Base-by-base conservation (phyloP, 345 rosid genomes). In the Carallia brachiata region DNA sequence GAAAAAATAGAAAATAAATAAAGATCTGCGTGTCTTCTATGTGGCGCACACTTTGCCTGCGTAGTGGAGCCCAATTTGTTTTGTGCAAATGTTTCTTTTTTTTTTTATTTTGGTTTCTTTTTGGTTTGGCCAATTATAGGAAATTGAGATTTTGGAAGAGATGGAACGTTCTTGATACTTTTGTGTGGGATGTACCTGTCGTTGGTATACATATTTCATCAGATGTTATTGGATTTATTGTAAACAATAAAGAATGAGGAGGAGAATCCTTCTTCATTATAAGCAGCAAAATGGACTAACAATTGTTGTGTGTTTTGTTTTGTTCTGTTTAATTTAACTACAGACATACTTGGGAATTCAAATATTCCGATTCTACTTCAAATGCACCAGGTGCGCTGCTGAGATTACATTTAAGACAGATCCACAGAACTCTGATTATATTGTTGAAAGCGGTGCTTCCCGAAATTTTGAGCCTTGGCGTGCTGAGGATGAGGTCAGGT, bases 391-490 rank as follows among this genome's bases (percentile, higher is more conserved):
- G 82, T 95, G 98, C 60, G 92, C 98, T 6, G 98, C 98, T 0
- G 99, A 92, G 85, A 73, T 92, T 23, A 73, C 97, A 0, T 86
- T 95, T 54, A 95, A 88, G 84, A 95, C 97, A 0, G 99, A 95
- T 74, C 99, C 98, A 0, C 97, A 95, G 56, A 95, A 92, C 63
- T 92, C 99, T 23, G 99, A 95, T 82, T 95, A 92, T 37, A 63
- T 83, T 13, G 97, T 95, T 5, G 99, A 95, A 74, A 85, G 92
- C 6, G 98, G 98, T 9, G 96, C 98, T 0, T 76, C 88, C 0
- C 75, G 98, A 37, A 95, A 95, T 78, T 95, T 84, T 30, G 99
- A 95, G 72, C 99, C 99, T 27, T 92, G 99, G 99, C 92, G 98
- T 55, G 92, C 89, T 0, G 90, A 83, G 78, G 99, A 95, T 64